Percentiles rank a stretch among this genome's conserved stretches.
Conservation (phyloP, 768 basidiomycete species). For the Tylopilus sp. region DNA sequence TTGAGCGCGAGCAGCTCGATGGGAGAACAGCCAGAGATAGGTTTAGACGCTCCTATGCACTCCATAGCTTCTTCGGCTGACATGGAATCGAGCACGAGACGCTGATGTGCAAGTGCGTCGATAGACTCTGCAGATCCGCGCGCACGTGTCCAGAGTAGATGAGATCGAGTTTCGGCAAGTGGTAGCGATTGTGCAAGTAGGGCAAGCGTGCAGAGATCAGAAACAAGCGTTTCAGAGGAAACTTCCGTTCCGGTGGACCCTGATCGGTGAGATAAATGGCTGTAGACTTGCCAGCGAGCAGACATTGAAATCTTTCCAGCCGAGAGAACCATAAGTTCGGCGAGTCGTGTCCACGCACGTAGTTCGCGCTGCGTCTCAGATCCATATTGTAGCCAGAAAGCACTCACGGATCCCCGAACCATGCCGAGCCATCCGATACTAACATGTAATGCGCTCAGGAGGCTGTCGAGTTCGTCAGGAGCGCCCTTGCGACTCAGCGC, state of each 20-base stretch:
- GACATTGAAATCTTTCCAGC: conserved; percentile 21
- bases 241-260: background rate
- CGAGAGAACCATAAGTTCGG: conserved; percentile 43
- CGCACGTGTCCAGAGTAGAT: conserved; percentile 41
- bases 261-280: conserved; percentile 38
- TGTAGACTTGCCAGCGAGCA: conserved; percentile 53
- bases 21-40: conserved; percentile 29
- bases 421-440: conserved; percentile 36
- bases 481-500: conserved; percentile 37
- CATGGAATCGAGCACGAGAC: conserved; percentile 50
- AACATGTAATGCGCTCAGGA: conserved; percentile 41
- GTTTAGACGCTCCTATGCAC: conserved; percentile 29
- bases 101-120: conserved; percentile 44
- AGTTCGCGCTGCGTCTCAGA: conserved; percentile 36
- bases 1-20: conserved; percentile 49
- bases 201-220: conserved; percentile 56
- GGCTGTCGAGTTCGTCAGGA: conserved; percentile 35
- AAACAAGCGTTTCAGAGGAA: conserved; percentile 35
- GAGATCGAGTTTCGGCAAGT: conserved; percentile 40
- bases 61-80: conserved; percentile 51
- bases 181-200: conserved; percentile 45
- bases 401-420: conserved; percentile 25
- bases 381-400: background rate
- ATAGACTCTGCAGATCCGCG: conserved; percentile 22
- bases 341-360: conserved; percentile 49